Evolutionary conservation across 148 eudicot genomes (phyloP).

Genomic region (Silene latifolia): DNA sequence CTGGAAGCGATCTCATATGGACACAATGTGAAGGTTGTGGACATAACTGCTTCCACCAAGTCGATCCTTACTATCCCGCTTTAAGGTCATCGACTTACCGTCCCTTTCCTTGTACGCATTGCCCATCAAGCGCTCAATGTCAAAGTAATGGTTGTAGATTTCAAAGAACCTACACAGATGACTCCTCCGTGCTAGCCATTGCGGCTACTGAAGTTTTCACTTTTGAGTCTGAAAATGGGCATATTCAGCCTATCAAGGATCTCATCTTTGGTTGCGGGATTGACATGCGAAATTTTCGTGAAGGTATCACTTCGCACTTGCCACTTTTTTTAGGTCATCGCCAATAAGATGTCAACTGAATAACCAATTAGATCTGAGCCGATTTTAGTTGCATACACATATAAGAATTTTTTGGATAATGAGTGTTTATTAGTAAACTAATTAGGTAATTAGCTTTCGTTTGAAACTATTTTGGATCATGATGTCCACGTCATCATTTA

Average conservation of each 20-base stretch:
- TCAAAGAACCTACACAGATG: background rate
- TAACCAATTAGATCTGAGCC: too few relatives aligned
- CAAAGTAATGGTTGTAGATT: background rate
- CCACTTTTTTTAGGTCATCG: background rate
- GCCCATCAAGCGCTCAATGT: background rate
- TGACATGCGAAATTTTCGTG: background rate
- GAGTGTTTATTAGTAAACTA: too few relatives aligned
- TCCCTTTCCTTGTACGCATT: background rate
- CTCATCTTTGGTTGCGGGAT: background rate
- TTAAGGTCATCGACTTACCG: background rate
- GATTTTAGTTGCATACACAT: too few relatives aligned
- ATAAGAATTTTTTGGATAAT: too few relatives aligned
- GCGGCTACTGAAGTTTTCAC: background rate
- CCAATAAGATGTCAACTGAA: too few relatives aligned
- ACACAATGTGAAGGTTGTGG: conserved; percentile 23
- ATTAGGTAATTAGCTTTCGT: too few relatives aligned
- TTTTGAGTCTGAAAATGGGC: background rate
- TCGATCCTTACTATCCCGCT: background rate
- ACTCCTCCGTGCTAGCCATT: background rate
- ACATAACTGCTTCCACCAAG: conserved; percentile 13
- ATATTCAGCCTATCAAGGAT: background rate
- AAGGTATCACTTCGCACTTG: background rate
- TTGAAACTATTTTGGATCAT: too few relatives aligned
- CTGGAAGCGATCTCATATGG: conserved; percentile 21
- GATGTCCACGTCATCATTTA: too few relatives aligned